These are phyloP conservation scores for Phyllosticta citrichinensis DNA, from an alignment of 2,329 filamentous ascomycete species.

Conservation along the genomic window DNA sequence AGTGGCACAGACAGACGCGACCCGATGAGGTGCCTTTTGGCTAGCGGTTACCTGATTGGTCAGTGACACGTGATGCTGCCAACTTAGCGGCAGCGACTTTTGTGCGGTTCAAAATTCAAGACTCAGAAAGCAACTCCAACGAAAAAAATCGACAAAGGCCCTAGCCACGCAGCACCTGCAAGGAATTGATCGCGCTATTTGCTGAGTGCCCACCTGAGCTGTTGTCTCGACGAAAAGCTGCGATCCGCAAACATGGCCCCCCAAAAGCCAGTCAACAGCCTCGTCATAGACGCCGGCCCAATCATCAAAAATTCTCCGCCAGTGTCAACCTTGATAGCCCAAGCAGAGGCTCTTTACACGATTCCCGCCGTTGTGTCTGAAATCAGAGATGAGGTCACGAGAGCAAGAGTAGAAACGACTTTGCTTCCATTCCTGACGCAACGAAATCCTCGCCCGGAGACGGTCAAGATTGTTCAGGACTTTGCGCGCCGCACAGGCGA, in stretches of 20 bases:
- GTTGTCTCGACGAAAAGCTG: not conserved
- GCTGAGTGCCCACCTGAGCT: too few species aligned
- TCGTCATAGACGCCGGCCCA: slow-evolving; percentile 84
- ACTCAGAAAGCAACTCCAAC: not conserved
- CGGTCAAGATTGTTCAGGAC: slow-evolving; percentile 67
- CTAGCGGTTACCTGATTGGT: not conserved
- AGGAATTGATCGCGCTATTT: too few species aligned
- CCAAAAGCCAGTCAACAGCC: slow-evolving; percentile 61
- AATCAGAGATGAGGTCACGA: slow-evolving; percentile 74
- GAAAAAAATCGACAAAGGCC: not conserved
- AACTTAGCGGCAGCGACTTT: not conserved
- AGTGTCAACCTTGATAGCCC: slow-evolving; percentile 68
- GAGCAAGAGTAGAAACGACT: slow-evolving; percentile 70
- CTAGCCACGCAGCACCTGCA: not conserved
- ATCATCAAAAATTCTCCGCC: slow-evolving; percentile 88
- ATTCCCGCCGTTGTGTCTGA: slow-evolving; percentile 79
- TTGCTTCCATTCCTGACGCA: slow-evolving; percentile 77
- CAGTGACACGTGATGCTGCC: not conserved
- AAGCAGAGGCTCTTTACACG: slow-evolving; percentile 58
- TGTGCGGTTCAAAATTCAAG: slow-evolving; percentile 1
- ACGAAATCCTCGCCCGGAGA: slow-evolving; percentile 63
- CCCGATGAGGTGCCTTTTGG: too few species aligned
- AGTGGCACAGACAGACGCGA: too few species aligned
- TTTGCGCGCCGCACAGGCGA: slow-evolving; percentile 90
- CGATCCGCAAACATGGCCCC: slow-evolving; percentile 17